Percentiles rank a stretch among this genome's conserved stretches.
Conservation (phyloP, 306 rosid species). For the Ochetophila trinervis region DNA sequence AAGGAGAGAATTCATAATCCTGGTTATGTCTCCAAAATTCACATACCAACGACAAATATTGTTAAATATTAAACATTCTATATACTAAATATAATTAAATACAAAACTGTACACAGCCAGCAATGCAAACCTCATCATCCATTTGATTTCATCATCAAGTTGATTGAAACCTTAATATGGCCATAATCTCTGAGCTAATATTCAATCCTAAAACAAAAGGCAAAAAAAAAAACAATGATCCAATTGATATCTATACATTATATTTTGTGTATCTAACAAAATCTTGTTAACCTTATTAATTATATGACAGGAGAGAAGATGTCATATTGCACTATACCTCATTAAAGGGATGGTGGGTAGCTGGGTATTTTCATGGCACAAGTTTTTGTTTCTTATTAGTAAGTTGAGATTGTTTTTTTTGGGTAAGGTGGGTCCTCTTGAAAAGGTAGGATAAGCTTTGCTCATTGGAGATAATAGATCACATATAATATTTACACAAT, state of each 20-base stretch:
- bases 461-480: conserved; percentile 15
- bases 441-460: conserved; percentile 34
- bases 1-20: no score
- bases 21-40: no score
- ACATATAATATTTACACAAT: background rate
- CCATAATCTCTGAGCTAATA: no score
- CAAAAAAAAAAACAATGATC: no score
- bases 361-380: conserved; percentile 26
- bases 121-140: no score
- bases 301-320: conserved; percentile 18
- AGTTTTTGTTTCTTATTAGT: conserved; percentile 25
- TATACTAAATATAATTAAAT: no score
- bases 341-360: conserved; percentile 7
- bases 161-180: no score
- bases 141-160: no score
- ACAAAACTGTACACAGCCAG: no score
- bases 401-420: conserved; percentile 20
- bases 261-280: conserved; percentile 31
- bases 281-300: conserved; percentile 25
- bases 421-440: conserved; percentile 29
- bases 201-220: no score
- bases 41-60: no score
- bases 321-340: conserved; percentile 34
- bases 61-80: no score
- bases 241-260: background rate